Base-by-base conservation (phyloP, 805 yeast species). In the Suhomyces vadensis region DNA sequence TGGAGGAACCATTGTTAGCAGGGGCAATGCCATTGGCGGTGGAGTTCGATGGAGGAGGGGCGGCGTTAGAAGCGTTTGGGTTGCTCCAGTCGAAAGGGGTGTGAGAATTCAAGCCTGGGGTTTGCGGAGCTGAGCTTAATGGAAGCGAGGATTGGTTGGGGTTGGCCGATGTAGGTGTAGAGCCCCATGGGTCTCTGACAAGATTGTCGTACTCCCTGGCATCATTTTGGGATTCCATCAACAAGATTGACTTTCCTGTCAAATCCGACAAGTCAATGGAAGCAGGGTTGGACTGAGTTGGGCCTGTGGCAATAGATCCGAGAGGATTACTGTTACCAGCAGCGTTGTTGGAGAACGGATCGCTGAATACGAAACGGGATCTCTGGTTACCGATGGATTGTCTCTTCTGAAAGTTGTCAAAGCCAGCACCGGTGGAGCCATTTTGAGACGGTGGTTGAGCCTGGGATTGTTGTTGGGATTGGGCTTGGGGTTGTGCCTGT, bases 331-430 rank as follows among this genome's bases (percentile, higher is more conserved):
- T 31, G 48, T 19, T 44, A 47, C 17, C 24, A 25, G 31, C 14
- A 8, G 35, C 35, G 3, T 36, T 8, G 6, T 54, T 54, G 3
- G 59, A 46, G 45, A 71, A 71, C 7, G 88, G 87, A 57, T 83
- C 89, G 51, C 83, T 77, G 57, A 84, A 84, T 29, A 84, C 69
- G 55, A 84, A 83, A 52, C 88, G 72, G n/a, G 87, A 81, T 52
- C 87, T 67, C 56, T 80, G 84, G 44, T 73, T 69, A 27, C 80
- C 79, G 38, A 78, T 60, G 13, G 82, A 73, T 40, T 81, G 79
- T 54, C 85, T 71, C 57, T 78, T 78, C 46, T 63, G 71, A 47
- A 60, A 62, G 24, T 57, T 55, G 24, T 71, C 69, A 47, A 55
- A 55, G 4, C 47, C 26, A 5, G 40, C 41, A 13, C 11, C 6